phyloP scores from a whole-genome alignment of 148 eudicot genomes.

The Nepenthes mirabilis region DNA sequence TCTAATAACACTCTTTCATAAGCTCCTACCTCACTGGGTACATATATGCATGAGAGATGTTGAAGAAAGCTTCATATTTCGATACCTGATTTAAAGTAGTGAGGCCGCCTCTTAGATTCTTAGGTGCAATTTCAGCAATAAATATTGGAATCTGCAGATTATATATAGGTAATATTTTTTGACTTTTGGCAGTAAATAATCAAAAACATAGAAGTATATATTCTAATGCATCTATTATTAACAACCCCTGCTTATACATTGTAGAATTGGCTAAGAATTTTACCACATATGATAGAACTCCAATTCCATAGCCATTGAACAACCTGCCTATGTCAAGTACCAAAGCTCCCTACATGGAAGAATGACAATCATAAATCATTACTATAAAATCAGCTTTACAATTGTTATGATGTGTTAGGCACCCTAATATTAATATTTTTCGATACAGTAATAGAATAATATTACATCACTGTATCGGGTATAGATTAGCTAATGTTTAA shows the following conservation, averaged over 20 bases:
- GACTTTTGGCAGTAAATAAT: not conserved
- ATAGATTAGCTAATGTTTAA: too few species aligned
- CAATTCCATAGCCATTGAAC: conserved; percentile 70
- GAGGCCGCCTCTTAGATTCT: conserved; percentile 68
- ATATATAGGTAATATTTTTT: not conserved
- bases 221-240: too few species aligned
- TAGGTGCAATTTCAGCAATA: conserved; percentile 79
- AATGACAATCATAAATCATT: not conserved
- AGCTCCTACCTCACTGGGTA: not conserved
- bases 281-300: conserved; percentile 73
- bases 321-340: conserved; percentile 67
- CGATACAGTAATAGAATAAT: too few species aligned
- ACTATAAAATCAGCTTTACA: not conserved
- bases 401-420: too few species aligned
- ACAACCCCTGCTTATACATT: not conserved
- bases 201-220: too few species aligned
- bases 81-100: conserved; percentile 70
- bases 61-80: not conserved
- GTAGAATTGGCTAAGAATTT: not conserved
- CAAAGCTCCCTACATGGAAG: conserved; percentile 33
- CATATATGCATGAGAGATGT: not conserved
- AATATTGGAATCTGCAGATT: conserved; percentile 54
- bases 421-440: not conserved
- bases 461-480: too few species aligned
- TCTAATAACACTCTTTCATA: too few species aligned